Evolutionary conservation across 371 early-diverging fungal species (phyloP).

Genomic region (Mortierella sp.): DNA sequence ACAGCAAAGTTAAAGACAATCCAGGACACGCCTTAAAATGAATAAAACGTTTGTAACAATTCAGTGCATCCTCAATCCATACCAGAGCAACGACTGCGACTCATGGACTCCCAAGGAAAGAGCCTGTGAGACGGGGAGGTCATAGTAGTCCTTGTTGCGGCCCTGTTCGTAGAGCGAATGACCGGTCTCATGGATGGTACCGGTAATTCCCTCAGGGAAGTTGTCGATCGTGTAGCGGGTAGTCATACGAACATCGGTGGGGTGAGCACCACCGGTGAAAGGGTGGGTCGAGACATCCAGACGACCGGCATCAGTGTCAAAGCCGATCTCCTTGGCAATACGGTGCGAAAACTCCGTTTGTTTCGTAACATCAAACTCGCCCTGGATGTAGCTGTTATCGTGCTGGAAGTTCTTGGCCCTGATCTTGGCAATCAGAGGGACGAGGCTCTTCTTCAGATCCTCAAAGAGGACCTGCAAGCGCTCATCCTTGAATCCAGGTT

Average conservation of each 20-base stretch:
- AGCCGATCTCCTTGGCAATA: conserved; percentile 56
- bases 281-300: conserved; percentile 56
- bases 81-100: conserved; percentile 56
- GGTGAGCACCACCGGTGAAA: conserved; percentile 49
- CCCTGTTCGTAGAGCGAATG: conserved; percentile 59
- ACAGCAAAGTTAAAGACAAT: not conserved
- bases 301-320: conserved; percentile 54
- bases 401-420: conserved; percentile 49
- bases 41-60: too few relatives aligned
- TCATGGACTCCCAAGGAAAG: conserved; percentile 56
- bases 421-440: conserved; percentile 56
- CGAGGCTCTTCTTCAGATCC: conserved; percentile 46
- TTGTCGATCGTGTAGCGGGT: conserved; percentile 50
- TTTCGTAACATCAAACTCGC: conserved; percentile 50
- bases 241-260: conserved; percentile 57
- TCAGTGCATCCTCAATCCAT: not conserved
- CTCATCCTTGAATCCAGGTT: conserved; percentile 54
- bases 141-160: conserved; percentile 35
- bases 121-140: conserved; percentile 41
- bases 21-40: too few relatives aligned
- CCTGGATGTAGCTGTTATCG: conserved; percentile 33
- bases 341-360: conserved; percentile 52
- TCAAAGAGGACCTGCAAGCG: conserved; percentile 48
- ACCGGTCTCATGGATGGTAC: conserved; percentile 57
- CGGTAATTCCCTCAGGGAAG: conserved; percentile 48